Conservation (phyloP, 164 flowering plant genomes). For the Brasenia schreberi region DNA sequence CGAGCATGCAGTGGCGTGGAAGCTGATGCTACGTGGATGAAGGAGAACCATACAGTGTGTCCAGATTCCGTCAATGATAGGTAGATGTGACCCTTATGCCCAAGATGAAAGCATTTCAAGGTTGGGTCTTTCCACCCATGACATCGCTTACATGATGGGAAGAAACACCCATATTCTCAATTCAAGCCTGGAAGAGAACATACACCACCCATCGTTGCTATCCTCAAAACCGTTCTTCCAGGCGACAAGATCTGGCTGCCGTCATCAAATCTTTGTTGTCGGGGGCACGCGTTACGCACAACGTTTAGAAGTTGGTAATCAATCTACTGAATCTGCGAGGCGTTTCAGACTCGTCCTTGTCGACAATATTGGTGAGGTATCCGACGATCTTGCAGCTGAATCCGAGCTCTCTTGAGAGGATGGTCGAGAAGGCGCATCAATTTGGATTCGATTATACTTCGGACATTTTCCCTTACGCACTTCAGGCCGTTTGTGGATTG, state of each 20-base stretch:
- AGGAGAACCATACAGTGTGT: no score
- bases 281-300: not conserved
- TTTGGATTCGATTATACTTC: slow-evolving; percentile 4
- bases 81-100: slow-evolving; percentile 7
- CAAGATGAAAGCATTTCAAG: slow-evolving; percentile 2
- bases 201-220: slow-evolving; percentile 1
- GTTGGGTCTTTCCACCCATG: slow-evolving; percentile 3
- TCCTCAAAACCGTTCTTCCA: not conserved
- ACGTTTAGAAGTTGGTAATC: not conserved
- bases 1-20: no score
- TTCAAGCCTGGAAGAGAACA: not conserved
- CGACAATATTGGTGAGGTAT: no score
- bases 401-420: slow-evolving; percentile 1
- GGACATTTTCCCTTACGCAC: slow-evolving; percentile 5
- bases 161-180: not conserved
- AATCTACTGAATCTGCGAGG: no score
- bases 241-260: not conserved
- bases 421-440: slow-evolving; percentile 1
- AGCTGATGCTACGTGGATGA: no score
- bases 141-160: slow-evolving; percentile 4
- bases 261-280: slow-evolving; percentile 1
- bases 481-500: not conserved
- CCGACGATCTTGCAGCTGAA: no score
- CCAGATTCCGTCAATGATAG: no score
- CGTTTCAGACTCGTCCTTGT: no score